Base-by-base conservation (phyloP, 2,329 filamentous ascomycete species). In the Thermochaetoides dissita region DNA sequence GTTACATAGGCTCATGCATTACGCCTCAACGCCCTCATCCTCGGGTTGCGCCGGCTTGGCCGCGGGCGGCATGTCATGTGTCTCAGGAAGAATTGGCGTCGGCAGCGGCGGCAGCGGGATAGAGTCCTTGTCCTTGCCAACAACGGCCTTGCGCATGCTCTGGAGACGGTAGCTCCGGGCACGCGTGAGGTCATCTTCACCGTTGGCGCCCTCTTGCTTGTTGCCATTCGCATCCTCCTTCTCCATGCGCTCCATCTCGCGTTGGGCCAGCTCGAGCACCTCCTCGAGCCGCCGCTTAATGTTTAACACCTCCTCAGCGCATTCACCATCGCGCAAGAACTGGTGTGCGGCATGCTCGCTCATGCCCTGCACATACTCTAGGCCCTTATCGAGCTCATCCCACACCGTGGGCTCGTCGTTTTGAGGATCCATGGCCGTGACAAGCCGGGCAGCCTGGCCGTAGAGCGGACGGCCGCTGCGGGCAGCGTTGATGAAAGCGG, bases 281-380 rank as follows among this genome's bases (percentile, higher is more conserved):
- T 79, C 71, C 7, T 63, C 62, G 36, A 93, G 72, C 10, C 76
- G 74, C 44, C 69, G 66, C 54, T 78, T 74, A 41, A 88, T 81
- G 37, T 76, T 79, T 28, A 69, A 67, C 34, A 94, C 71, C 59
- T 94, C 85, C 11, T 76, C 72, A n/a, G 68, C 72, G 60, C 88
- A 94, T 54, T 91, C 81, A 8, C 87, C 88, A 41, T 87, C 82
- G 24, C 88, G 77, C n/a, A 95, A 68, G 47, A 91, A 86, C 55
- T 93, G 84, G 56, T 94, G 87, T 0, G 88, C 88, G 3, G 83
- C 88, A 41, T 79, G 79, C 63, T 95, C 88, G 57, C 84, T 93
- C 53, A 87, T 74, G 43, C 72, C 72, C 58, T 94, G 86, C 6
- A 85, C 82, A 49, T 76, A 74, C 56, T 94, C 87, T 28, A 95